Evolutionary conservation across 2,329 filamentous ascomycete species (phyloP).

Genomic region (Aspergillus neoniger): DNA sequence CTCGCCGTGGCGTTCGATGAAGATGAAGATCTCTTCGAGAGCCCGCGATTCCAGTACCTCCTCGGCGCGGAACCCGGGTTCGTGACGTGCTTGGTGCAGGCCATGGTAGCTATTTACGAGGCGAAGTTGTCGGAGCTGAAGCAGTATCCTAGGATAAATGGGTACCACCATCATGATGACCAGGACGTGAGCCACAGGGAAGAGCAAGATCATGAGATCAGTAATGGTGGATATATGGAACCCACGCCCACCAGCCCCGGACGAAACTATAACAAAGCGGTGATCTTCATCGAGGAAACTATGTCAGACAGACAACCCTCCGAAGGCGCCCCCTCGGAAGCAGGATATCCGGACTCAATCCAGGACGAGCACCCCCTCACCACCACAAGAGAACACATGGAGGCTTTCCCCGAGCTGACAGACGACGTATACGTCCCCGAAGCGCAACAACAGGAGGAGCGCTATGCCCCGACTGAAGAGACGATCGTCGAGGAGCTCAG

Average conservation of each 20-base stretch:
- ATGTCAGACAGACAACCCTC: not conserved
- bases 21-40: constrained; percentile 5
- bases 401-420: not conserved
- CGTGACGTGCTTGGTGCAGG: constrained; percentile 3
- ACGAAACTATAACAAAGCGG: not conserved
- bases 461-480: not conserved
- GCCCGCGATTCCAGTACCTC: constrained; percentile 4
- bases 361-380: not conserved
- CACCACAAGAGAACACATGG: not conserved
- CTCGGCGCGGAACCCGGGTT: constrained; percentile 2
- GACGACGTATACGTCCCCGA: not conserved
- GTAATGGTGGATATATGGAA: not conserved
- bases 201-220: not conserved
- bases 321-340: not conserved
- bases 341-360: not conserved
- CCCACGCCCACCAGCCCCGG: not conserved
- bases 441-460: not conserved
- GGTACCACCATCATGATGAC: not conserved
- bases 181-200: not conserved
- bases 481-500: not conserved
- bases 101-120: constrained; percentile 3
- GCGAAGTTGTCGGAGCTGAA: not conserved
- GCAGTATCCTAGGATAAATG: not conserved
- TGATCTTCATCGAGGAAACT: not conserved
- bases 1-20: constrained; percentile 2